Conservation (phyloP, 2,329 filamentous ascomycete genomes). For the Biscogniauxia mediterranea region DNA sequence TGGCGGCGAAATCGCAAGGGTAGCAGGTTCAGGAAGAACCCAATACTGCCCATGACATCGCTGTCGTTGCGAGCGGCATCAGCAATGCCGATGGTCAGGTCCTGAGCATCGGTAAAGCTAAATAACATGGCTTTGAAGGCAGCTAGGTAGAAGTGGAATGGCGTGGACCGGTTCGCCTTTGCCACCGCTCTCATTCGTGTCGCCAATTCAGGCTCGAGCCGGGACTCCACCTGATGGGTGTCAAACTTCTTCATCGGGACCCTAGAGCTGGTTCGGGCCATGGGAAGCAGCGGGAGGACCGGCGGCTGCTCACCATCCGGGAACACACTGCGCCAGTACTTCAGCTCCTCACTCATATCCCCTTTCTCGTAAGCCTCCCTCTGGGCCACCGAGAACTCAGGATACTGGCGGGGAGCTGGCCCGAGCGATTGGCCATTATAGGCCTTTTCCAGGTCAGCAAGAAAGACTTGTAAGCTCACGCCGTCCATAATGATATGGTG, state of each 20-base stretch:
- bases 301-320: constrained; percentile 14
- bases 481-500: constrained; percentile 54
- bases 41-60: constrained; percentile 29
- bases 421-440: constrained; percentile 36
- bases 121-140: constrained; percentile 38
- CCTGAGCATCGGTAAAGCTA: constrained; percentile 31
- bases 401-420: constrained; percentile 31
- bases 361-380: constrained; percentile 27
- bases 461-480: constrained; percentile 41
- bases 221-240: constrained; percentile 12
- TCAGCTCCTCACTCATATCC: constrained; percentile 28
- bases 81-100: constrained; percentile 47
- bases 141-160: constrained; percentile 48
- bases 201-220: constrained; percentile 18
- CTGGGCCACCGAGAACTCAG: constrained; percentile 36
- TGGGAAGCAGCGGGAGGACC: constrained; percentile 34
- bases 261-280: constrained; percentile 24
- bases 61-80: constrained; percentile 36
- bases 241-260: constrained; percentile 20
- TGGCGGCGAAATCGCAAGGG: constrained; percentile 28
- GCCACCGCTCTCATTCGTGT: constrained; percentile 24
- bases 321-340: constrained; percentile 35
- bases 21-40: constrained; percentile 40
- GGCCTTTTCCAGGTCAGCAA: constrained; percentile 42
- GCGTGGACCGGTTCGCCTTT: constrained; percentile 15